These are phyloP conservation scores for Trebouxia sp. DNA, from an alignment of 139 green algal genomes.

Conservation along the genomic window DNA sequence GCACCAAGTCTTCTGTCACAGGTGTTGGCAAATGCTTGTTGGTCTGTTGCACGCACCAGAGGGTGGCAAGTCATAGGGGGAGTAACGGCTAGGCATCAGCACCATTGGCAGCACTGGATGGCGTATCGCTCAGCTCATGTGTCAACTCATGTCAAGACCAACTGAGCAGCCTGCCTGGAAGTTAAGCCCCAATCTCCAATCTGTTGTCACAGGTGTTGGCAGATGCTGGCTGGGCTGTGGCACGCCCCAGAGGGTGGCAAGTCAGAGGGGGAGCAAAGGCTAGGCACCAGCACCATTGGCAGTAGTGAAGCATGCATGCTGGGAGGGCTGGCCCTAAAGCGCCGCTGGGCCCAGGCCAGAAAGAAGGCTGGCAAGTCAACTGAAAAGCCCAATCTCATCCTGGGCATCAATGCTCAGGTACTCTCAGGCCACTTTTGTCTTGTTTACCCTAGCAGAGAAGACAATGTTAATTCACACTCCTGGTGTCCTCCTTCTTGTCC, in stretches of 20 bases:
- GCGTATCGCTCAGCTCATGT: too few species aligned
- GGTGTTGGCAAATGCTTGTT: constrained; percentile 38
- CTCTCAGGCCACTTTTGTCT: too few species aligned
- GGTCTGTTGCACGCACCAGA: constrained; percentile 51
- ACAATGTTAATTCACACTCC: too few species aligned
- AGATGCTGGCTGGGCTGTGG: constrained; percentile 51
- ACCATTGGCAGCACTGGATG: constrained; percentile 67
- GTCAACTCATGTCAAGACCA: too few species aligned
- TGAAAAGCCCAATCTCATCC: constrained; percentile 67
- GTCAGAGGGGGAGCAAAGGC: constrained; percentile 28
- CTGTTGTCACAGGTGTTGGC: constrained; percentile 1
- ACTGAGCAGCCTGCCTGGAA: not conserved
- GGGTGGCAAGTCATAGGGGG: constrained; percentile 18
- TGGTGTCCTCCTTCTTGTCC: too few species aligned
- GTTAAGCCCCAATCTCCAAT: not conserved
- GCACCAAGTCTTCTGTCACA: not conserved
- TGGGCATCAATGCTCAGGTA: constrained; percentile 26
- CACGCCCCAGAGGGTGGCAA: constrained; percentile 39
- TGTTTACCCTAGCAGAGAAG: too few species aligned
- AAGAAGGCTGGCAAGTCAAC: constrained; percentile 42
- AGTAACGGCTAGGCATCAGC: constrained; percentile 40
- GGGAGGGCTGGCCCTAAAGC: constrained; percentile 65
- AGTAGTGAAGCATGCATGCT: constrained; percentile 75
- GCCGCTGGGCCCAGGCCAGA: constrained; percentile 55
- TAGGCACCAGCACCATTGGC: constrained; percentile 58